These are phyloP conservation scores for Tardiomyces blankii DNA, from an alignment of 1,139 yeast species.

Conservation along the genomic window DNA sequence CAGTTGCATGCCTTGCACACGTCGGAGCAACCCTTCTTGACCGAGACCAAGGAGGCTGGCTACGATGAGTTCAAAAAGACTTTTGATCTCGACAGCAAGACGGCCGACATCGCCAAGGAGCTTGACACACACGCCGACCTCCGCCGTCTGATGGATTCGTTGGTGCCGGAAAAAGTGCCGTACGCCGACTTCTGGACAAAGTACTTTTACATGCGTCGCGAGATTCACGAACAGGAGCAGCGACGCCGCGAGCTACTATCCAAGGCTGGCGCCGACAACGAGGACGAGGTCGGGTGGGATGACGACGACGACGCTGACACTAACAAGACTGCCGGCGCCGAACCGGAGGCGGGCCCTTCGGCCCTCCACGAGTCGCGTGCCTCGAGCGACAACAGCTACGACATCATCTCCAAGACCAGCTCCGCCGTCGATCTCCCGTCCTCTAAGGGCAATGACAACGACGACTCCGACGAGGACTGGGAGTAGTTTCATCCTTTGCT, in stretches of 20 bases:
- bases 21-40: constrained; percentile 34
- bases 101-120: constrained; percentile 40
- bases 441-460: constrained; percentile 5
- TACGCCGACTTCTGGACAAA: constrained; percentile 66
- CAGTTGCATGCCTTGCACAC: constrained; percentile 43
- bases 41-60: constrained; percentile 19
- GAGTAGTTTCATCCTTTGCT: constrained; percentile 24
- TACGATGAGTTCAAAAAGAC: constrained; percentile 22
- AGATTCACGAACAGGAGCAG: constrained; percentile 51
- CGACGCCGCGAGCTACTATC: constrained; percentile 52
- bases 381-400: constrained; percentile 32
- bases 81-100: constrained; percentile 40
- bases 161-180: constrained; percentile 56
- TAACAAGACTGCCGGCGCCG: constrained; percentile 3
- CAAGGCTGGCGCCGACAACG: constrained; percentile 30
- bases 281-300: constrained; percentile 27
- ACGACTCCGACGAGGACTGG: constrained; percentile 35
- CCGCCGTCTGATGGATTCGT: constrained; percentile 42
- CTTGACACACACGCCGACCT: constrained; percentile 45
- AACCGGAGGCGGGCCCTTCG: constrained; percentile 3
- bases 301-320: constrained; percentile 33
- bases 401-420: constrained; percentile 27
- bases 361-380: constrained; percentile 19
- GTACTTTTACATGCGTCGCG: constrained; percentile 47
- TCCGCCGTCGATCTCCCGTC: constrained; percentile 23